phyloP scores from a whole-genome alignment of 73 alveolate genomes.

The Paramecium pentaurelia region DNA sequence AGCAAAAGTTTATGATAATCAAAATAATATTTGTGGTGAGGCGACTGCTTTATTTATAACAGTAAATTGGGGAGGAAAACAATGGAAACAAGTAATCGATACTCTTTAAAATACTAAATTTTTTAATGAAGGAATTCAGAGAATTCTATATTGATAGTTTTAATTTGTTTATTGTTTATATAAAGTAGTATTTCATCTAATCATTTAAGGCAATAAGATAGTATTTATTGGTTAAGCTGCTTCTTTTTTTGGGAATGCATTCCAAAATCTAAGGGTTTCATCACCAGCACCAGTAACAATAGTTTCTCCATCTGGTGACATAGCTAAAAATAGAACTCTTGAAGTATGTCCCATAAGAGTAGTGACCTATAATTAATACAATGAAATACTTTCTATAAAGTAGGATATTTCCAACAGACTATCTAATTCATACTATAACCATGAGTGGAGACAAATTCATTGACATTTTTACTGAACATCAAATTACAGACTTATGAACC shows the following conservation, averaged over 20 bases:
- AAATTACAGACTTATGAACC: slow-evolving; percentile 94
- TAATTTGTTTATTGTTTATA: neutral
- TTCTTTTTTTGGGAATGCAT: slow-evolving; percentile 34
- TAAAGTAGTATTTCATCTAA: neutral
- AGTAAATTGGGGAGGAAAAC: slow-evolving; percentile 55
- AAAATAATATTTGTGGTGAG: neutral
- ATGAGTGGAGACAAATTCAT: slow-evolving; percentile 95
- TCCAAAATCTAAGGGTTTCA: slow-evolving; percentile 99
- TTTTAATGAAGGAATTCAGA: neutral
- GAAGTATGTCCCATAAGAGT: slow-evolving; percentile 98
- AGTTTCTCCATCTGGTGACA: slow-evolving; percentile 96
- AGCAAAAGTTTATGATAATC: neutral
- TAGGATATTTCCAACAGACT: slow-evolving; percentile 95
- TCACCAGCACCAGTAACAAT: slow-evolving; percentile 99
- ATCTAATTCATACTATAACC: slow-evolving; percentile 92
- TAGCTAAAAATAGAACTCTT: slow-evolving; percentile 96
- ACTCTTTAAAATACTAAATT: neutral
- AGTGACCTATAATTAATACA: neutral
- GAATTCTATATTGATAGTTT: neutral
- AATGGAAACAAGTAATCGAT: neutral
- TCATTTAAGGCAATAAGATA: neutral
- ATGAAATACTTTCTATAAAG: slow-evolving; percentile 66
- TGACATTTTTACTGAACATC: slow-evolving; percentile 84
- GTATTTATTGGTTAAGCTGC: neutral
- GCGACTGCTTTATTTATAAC: slow-evolving; percentile 30